Evolutionary conservation across 306 rosid species (phyloP).

Genomic region (Heteromeles arbutifolia): DNA sequence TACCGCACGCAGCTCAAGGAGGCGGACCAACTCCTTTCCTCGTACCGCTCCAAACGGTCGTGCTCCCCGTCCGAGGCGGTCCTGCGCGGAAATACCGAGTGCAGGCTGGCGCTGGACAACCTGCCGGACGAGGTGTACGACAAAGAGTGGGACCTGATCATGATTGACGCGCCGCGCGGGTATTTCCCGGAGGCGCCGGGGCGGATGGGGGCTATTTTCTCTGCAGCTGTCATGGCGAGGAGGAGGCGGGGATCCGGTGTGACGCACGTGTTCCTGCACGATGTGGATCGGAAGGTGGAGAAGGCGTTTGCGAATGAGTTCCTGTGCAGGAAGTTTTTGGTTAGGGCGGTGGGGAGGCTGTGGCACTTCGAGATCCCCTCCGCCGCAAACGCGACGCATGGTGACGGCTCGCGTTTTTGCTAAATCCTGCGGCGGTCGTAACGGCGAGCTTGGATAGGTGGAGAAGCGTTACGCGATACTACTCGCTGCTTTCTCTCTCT

Average conservation of each 20-base stretch:
- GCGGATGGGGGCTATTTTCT: constrained; percentile 78
- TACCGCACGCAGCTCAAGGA: constrained; percentile 69
- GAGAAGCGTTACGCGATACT: background rate
- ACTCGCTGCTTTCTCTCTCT: background rate
- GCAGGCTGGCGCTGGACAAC: constrained; percentile 63
- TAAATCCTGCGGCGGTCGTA: background rate
- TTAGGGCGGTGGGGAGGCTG: constrained; percentile 55
- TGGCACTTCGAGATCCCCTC: constrained; percentile 79
- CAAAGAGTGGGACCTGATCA: constrained; percentile 82
- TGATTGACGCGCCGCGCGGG: constrained; percentile 87
- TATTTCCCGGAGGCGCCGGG: constrained; percentile 86
- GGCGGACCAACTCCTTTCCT: constrained; percentile 39
- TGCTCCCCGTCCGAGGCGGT: constrained; percentile 43
- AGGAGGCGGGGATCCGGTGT: constrained; percentile 54
- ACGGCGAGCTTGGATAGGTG: background rate
- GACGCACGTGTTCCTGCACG: constrained; percentile 87
- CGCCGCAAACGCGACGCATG: constrained; percentile 11
- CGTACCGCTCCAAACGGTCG: constrained; percentile 28
- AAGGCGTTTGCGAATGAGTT: constrained; percentile 68
- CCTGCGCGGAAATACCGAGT: constrained; percentile 46
- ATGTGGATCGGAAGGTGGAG: constrained; percentile 84
- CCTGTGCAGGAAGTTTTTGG: constrained; percentile 54
- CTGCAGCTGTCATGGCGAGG: constrained; percentile 89
- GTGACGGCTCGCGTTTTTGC: constrained; percentile 27
- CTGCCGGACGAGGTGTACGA: constrained; percentile 64